Conservation (phyloP, 2,329 filamentous ascomycete species). For the Calonectria henricotiae region DNA sequence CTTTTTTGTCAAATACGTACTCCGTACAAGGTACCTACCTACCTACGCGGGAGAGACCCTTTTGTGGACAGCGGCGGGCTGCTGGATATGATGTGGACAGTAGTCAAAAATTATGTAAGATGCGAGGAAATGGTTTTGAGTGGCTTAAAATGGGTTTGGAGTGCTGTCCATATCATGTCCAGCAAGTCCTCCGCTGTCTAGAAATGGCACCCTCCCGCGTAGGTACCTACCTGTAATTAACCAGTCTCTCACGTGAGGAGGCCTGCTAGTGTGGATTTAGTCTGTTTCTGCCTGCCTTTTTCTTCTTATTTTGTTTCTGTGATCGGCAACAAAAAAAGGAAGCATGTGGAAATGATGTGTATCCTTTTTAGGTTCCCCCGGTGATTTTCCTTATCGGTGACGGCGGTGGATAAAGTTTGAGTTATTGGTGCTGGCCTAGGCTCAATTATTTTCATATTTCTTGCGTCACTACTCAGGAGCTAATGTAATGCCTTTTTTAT, state of each 20-base stretch:
- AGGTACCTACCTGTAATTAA: neutral
- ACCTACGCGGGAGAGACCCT: too few relatives aligned
- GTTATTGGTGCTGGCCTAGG: neutral
- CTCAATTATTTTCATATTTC: neutral
- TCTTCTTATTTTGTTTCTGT: conserved; percentile 22
- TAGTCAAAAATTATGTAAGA: too few relatives aligned
- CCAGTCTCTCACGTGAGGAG: conserved; percentile 1
- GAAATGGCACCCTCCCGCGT: too few relatives aligned
- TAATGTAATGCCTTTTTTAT: neutral
- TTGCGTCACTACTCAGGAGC: neutral
- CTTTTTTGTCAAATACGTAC: neutral
- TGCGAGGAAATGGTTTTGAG: too few relatives aligned
- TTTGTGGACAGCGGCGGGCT: too few relatives aligned
- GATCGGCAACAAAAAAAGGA: conserved; percentile 20
- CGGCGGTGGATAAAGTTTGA: neutral
- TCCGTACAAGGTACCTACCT: too few relatives aligned
- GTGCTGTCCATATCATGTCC: too few relatives aligned
- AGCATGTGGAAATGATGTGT: conserved; percentile 19
- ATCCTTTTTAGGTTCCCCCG: conserved; percentile 8
- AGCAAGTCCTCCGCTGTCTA: too few relatives aligned
- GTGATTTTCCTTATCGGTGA: conserved; percentile 13
- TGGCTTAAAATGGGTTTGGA: too few relatives aligned
- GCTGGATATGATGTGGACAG: too few relatives aligned
- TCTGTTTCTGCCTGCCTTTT: neutral
- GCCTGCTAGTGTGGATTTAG: neutral